Conservation (phyloP, 352 stramenopile species). For the Phytophthora multivora region DNA sequence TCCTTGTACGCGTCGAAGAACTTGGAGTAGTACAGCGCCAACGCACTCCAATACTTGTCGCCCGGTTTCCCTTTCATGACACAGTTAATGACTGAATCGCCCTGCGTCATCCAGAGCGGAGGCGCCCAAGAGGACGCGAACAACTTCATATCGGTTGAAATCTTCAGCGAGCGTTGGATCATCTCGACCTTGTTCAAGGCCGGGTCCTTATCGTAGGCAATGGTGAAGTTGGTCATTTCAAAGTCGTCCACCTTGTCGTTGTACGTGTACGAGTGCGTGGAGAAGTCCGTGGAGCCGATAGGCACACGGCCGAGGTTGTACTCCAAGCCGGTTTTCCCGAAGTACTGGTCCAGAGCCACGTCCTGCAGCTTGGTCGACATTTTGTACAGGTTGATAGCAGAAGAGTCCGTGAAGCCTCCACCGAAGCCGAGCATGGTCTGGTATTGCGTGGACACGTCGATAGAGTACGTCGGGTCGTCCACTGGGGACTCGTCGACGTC, state of each 20-base stretch:
- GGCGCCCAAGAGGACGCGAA: not conserved
- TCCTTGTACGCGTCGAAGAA: not conserved
- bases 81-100: not conserved
- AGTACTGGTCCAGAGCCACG: conserved; percentile 76
- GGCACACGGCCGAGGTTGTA: conserved; percentile 83
- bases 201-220: not conserved
- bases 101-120: not conserved
- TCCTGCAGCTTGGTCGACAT: conserved; percentile 55
- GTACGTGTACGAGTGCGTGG: conserved; percentile 81
- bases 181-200: not conserved
- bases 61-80: not conserved
- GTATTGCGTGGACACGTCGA: conserved; percentile 51
- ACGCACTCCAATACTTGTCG: not conserved
- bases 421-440: conserved; percentile 89
- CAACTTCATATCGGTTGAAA: not conserved
- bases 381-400: conserved; percentile 35
- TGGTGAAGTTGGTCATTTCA: not conserved
- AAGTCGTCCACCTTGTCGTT: conserved; percentile 63
- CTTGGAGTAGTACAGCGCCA: conserved; percentile 1
- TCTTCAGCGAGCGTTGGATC: not conserved
- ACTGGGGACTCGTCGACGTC: conserved; percentile 17
- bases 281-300: conserved; percentile 88
- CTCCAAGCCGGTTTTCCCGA: conserved; percentile 58
- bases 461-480: conserved; percentile 33
- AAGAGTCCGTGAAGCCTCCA: conserved; percentile 85